These are phyloP conservation scores for Nicotiana noctiflora DNA, from an alignment of 257 asterid species.

Conservation along the genomic window DNA sequence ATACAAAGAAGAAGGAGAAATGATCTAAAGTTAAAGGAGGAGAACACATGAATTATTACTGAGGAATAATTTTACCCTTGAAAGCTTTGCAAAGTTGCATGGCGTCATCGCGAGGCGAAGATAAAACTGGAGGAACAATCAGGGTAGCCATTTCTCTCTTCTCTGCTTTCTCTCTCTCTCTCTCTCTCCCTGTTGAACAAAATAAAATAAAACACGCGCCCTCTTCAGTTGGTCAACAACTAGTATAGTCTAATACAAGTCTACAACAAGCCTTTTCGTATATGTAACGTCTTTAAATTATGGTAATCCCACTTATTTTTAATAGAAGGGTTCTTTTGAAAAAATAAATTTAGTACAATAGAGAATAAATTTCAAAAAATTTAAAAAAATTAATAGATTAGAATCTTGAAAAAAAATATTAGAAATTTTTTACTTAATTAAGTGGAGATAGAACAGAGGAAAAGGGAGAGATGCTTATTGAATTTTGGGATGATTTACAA, in stretches of 20 bases:
- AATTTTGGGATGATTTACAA: too few species aligned
- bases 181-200: background rate
- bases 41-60: background rate
- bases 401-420: too few species aligned
- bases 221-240: background rate
- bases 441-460: too few species aligned
- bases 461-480: background rate
- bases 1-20: background rate
- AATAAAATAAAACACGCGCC: background rate
- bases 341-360: too few species aligned
- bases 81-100: conserved; percentile 73
- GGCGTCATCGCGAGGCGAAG: conserved; percentile 96
- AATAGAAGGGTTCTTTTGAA: too few species aligned
- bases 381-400: too few species aligned
- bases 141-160: conserved; percentile 45
- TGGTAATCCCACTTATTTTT: too few species aligned
- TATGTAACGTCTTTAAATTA: background rate
- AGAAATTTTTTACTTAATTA: too few species aligned
- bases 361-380: too few species aligned
- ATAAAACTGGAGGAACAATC: conserved; percentile 52
- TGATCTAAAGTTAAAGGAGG: background rate
- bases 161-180: conserved; percentile 1
- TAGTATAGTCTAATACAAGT: too few species aligned
- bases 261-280: background rate
- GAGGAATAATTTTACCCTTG: conserved; percentile 41